Evolutionary conservation across 2,329 filamentous ascomycete species (phyloP).

Genomic region (Ophiostoma angusticollis): DNA sequence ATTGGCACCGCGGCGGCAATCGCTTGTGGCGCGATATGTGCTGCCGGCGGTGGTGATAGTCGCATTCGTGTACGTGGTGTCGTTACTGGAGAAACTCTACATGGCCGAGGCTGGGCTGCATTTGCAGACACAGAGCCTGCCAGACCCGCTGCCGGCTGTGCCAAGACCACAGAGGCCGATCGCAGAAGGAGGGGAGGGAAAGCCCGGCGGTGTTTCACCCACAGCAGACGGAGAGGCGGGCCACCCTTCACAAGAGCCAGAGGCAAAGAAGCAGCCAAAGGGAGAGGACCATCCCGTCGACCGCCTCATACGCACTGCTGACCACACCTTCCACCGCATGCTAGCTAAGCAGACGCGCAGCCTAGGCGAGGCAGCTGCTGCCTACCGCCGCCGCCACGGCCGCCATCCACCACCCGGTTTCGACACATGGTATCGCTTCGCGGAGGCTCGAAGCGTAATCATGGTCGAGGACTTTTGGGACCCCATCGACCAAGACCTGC

Average conservation of each 20-base stretch:
- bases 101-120: neutral
- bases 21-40: conserved; percentile 26
- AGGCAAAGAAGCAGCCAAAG: neutral
- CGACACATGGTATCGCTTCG: conserved; percentile 44
- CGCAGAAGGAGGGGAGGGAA: too few species aligned
- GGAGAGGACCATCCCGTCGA: conserved; percentile 35
- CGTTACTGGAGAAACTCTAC: neutral
- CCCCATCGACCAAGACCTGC: conserved; percentile 49
- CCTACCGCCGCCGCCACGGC: conserved; percentile 42
- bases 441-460: conserved; percentile 36
- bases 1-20: conserved; percentile 28
- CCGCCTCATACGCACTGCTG: conserved; percentile 34
- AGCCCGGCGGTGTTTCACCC: too few species aligned
- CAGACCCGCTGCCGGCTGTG: too few species aligned
- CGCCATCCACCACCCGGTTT: conserved; percentile 53
- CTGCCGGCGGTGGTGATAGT: conserved; percentile 23
- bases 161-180: neutral
- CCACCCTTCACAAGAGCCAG: neutral
- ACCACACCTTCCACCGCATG: conserved; percentile 27
- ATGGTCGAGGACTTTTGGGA: conserved; percentile 53
- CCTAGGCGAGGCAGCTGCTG: conserved; percentile 37
- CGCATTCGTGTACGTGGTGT: conserved; percentile 23
- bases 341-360: conserved; percentile 33
- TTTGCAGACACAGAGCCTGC: conserved; percentile 4
- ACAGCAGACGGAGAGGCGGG: too few species aligned